Evolutionary conservation across 2,329 filamentous ascomycete genomes (phyloP).

Genomic region (Truncatella angustata): DNA sequence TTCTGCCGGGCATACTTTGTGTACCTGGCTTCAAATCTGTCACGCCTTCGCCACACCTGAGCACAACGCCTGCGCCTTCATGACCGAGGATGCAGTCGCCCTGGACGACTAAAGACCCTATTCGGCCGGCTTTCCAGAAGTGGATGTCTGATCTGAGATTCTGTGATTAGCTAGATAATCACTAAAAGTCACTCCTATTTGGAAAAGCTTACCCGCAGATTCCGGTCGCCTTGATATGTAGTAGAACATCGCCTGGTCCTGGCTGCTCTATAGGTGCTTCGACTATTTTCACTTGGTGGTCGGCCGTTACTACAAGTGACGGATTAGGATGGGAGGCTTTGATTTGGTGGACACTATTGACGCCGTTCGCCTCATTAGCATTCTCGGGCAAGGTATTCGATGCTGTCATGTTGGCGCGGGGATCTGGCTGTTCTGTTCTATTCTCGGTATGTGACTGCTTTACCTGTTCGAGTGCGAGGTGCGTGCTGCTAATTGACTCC

Average conservation of each 20-base stretch:
- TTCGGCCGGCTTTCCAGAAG: slow-evolving; percentile 64
- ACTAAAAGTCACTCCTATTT: too few species aligned
- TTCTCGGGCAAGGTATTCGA: background rate
- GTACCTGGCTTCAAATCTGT: slow-evolving; percentile 44
- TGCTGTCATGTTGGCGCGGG: background rate
- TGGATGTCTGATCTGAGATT: slow-evolving; percentile 60
- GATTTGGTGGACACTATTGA: background rate
- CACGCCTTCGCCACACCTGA: slow-evolving; percentile 56
- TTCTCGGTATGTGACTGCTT: too few species aligned
- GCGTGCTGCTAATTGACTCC: too few species aligned
- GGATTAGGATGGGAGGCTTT: slow-evolving; percentile 38
- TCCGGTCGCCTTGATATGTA: slow-evolving; percentile 62
- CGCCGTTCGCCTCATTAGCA: background rate
- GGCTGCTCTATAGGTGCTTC: slow-evolving; percentile 57
- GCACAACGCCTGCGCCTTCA: slow-evolving; percentile 60
- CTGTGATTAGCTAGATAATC: background rate
- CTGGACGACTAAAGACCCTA: slow-evolving; percentile 61
- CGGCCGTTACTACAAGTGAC: slow-evolving; percentile 57
- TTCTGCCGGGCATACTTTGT: slow-evolving; percentile 2
- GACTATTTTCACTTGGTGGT: slow-evolving; percentile 55
- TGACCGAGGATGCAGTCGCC: slow-evolving; percentile 66
- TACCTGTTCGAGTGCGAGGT: too few species aligned
- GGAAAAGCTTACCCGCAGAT: slow-evolving; percentile 62
- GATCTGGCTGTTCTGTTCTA: too few species aligned
- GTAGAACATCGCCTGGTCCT: slow-evolving; percentile 50